These are phyloP conservation scores for Candida ascalaphidarum DNA, from an alignment of 805 yeast genomes.

Conservation along the genomic window DNA sequence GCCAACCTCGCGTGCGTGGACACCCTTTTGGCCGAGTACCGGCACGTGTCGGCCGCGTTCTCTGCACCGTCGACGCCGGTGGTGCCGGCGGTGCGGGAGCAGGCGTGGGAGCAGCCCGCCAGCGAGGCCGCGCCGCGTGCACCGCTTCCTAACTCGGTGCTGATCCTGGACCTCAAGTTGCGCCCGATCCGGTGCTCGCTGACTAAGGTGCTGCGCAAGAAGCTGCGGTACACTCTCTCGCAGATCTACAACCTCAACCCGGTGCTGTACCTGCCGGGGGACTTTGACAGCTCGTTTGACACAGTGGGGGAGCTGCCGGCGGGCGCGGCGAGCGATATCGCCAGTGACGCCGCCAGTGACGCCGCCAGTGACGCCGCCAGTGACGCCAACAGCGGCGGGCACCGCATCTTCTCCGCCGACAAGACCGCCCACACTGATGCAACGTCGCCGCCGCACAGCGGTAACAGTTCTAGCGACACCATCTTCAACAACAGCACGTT, in stretches of 20 bases:
- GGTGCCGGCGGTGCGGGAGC: too few species aligned
- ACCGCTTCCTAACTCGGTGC: slow-evolving; percentile 11
- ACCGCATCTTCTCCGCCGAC: too few species aligned
- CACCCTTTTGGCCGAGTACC: slow-evolving; percentile 20
- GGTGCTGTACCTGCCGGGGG: slow-evolving; percentile 8
- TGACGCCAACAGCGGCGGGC: slow-evolving; percentile 3
- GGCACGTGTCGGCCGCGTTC: slow-evolving; percentile 13
- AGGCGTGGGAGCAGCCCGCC: too few species aligned
- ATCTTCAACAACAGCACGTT: too few species aligned
- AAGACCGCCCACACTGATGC: slow-evolving; percentile 6
- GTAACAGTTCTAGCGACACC: too few species aligned
- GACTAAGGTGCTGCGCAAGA: slow-evolving; percentile 27
- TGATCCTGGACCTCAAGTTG: slow-evolving; percentile 27
- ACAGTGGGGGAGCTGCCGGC: background rate
- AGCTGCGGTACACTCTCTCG: slow-evolving; percentile 31
- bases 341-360: slow-evolving; percentile 6
- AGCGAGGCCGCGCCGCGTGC: background rate
- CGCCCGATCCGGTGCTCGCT: slow-evolving; percentile 31
- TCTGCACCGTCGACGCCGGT: background rate
- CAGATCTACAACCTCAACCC: slow-evolving; percentile 31
- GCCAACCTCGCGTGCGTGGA: slow-evolving; percentile 24
- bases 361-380: slow-evolving; percentile 6
- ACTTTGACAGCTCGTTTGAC: background rate
- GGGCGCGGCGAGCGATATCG: slow-evolving; percentile 1
- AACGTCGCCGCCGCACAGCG: slow-evolving; percentile 6